phyloP scores from a whole-genome alignment of 306 rosid species.

The Lathyrus oleraceus region DNA sequence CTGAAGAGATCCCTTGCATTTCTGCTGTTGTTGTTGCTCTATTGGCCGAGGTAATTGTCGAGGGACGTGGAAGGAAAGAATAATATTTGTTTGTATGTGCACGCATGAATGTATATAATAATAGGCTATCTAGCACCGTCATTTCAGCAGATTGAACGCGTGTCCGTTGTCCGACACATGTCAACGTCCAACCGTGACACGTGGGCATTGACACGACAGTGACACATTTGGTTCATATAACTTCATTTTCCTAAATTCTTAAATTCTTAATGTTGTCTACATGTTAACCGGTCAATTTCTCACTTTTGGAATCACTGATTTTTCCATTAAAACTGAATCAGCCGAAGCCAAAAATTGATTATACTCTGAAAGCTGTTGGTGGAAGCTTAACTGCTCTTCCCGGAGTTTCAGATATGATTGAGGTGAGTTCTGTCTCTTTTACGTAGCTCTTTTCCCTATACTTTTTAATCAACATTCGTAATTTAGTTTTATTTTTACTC shows the following conservation, averaged over 20 bases:
- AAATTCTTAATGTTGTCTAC: not conserved
- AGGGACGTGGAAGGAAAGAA: not conserved
- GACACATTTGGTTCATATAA: not conserved
- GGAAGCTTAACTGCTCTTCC: conserved; percentile 97
- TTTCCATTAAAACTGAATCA: conserved; percentile 46
- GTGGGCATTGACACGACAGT: not conserved
- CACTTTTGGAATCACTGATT: not conserved
- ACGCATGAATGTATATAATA: not conserved
- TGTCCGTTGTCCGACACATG: too few relatives aligned
- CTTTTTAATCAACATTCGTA: conserved; percentile 12
- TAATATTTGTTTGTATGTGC: not conserved
- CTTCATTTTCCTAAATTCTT: not conserved
- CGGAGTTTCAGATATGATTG: conserved; percentile 97
- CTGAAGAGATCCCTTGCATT: conserved; percentile 98
- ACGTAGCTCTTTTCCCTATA: not conserved
- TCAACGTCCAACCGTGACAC: too few relatives aligned
- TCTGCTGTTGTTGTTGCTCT: conserved; percentile 98
- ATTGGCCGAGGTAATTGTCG: conserved; percentile 72
- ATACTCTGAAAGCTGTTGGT: conserved; percentile 88
- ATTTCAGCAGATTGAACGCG: too few relatives aligned
- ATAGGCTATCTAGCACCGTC: too few relatives aligned
- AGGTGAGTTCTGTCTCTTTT: conserved; percentile 57
- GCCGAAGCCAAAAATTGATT: conserved; percentile 91
- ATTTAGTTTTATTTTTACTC: conserved; percentile 26
- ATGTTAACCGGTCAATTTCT: not conserved